Evolutionary conservation across 2,329 filamentous ascomycete genomes (phyloP), one percentile per base, ranked within the genome.

Genomic region (Amauroascus verrucosus): DNA sequence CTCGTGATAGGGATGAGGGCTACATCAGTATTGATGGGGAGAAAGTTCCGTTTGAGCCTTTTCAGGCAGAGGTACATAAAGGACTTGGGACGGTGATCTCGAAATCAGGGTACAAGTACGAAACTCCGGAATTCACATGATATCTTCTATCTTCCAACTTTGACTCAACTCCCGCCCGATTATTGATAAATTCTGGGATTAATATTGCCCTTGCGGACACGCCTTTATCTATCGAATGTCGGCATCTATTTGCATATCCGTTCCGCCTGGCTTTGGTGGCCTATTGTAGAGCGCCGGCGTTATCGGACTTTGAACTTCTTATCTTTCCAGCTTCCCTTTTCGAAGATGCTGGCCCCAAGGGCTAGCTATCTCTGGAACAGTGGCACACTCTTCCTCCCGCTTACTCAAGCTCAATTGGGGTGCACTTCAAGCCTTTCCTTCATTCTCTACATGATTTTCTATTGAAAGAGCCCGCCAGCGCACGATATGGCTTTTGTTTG

Each of bases 11-110:
- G 62, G 73, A 79, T 37, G 78, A 83, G 57, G 91, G 91, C 1
- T 93, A 86, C 67, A 94, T 98, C 66, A 94, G 88, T 66, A 88
- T 98, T 59, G 93, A 97, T 64, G 93, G 93, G 35, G 93, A 98
- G 71, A 78, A 80, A 51, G 77, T 95, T 2, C 86, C 88, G 0
- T 97, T 95, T 66, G 84, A 84, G 61, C 85, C 88, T 0, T 94
- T 96, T 65, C 93, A 98, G 72, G 88, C 84, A 1, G 93, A 98
- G 70, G 77, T 96, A 6, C 88, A 96, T 67, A 79, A 75, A 50
- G 86, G 85, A 0, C 74, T 98, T 22, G 93, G 88, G 0, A 88
- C 86, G 3, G 86, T 91, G n/a, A 73, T 97, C 58, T 88, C 87
- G 48, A 88, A 85, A 70, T 80, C 75, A 26, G 86, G 79, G 2